A percentile compares a stretch with the other conserved stretches of the same genome.
Evolutionary conservation across 2,329 filamentous ascomycete species (phyloP).

Genomic region (Hypoxylon sp.): DNA sequence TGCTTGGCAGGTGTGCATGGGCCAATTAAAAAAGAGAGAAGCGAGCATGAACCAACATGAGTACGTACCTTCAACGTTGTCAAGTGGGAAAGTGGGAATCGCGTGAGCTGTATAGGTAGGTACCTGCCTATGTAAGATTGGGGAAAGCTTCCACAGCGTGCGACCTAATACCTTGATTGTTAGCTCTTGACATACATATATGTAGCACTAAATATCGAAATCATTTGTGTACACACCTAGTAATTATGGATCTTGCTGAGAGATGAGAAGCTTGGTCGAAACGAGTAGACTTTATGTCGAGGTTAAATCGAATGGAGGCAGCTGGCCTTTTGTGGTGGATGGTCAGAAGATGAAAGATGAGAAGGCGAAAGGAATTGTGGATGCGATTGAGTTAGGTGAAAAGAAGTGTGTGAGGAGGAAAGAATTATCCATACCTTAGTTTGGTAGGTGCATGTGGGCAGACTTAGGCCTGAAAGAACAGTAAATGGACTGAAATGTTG

Average conservation of each 20-base stretch:
- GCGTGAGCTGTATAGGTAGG: constrained; percentile 11
- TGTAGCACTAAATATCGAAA: not conserved
- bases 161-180: constrained; percentile 26
- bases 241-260: not conserved
- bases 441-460: constrained; percentile 19
- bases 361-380: constrained; percentile 17
- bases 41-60: constrained; percentile 3
- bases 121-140: constrained; percentile 21
- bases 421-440: constrained; percentile 4
- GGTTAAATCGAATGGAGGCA: not conserved
- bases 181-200: constrained; percentile 8
- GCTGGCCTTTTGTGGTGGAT: constrained; percentile 6
- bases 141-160: constrained; percentile 16
- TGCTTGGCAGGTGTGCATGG: constrained; percentile 37
- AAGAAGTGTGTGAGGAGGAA: constrained; percentile 20
- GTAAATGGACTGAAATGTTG: constrained; percentile 17
- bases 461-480: constrained; percentile 16
- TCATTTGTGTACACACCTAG: not conserved
- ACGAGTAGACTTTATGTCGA: constrained; percentile 1
- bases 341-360: constrained; percentile 15
- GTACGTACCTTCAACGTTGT: constrained; percentile 34
- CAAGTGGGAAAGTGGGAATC: not conserved
- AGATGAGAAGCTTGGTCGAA: constrained; percentile 3
- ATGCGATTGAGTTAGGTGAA: constrained; percentile 22
- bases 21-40: constrained; percentile 43